Evolutionary conservation across 2,329 filamentous ascomycete species (phyloP).

Genomic region (Aspergillus eucalypticola): DNA sequence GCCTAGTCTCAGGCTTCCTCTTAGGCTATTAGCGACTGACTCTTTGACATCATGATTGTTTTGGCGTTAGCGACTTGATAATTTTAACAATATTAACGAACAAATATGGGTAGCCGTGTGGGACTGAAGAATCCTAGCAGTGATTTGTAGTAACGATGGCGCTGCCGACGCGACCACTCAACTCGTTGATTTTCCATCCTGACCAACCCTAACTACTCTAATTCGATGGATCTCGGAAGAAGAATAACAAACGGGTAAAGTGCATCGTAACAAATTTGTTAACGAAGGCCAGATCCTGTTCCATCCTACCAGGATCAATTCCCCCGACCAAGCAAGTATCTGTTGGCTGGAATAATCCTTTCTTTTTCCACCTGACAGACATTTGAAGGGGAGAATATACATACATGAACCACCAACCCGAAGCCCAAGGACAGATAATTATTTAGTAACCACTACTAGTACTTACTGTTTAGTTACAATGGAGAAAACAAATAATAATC

Average conservation of each 20-base stretch:
- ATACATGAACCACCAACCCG: too few relatives aligned
- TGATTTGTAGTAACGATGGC: not conserved
- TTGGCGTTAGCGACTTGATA: not conserved
- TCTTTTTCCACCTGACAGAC: too few relatives aligned
- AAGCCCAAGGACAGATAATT: too few relatives aligned
- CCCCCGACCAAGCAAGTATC: not conserved
- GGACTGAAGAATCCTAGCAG: not conserved
- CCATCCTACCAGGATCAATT: not conserved
- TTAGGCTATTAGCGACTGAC: not conserved
- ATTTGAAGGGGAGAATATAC: too few relatives aligned
- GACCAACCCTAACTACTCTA: not conserved
- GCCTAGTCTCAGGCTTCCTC: not conserved
- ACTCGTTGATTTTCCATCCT: not conserved
- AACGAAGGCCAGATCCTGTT: not conserved
- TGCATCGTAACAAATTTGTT: not conserved
- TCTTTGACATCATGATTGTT: slow-evolving; percentile 1
- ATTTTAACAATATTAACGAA: too few relatives aligned
- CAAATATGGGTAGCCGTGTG: not conserved
- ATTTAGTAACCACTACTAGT: too few relatives aligned
- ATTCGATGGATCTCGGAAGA: not conserved
- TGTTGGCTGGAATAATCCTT: not conserved
- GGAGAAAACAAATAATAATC: not conserved
- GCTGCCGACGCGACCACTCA: not conserved
- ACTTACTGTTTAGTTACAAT: not conserved
- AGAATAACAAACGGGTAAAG: not conserved